A percentile compares a stretch with the other conserved stretches of the same genome.
phyloP scores from a whole-genome alignment of 1,284 basidiomycete species.

The Termitomyces sp. region DNA sequence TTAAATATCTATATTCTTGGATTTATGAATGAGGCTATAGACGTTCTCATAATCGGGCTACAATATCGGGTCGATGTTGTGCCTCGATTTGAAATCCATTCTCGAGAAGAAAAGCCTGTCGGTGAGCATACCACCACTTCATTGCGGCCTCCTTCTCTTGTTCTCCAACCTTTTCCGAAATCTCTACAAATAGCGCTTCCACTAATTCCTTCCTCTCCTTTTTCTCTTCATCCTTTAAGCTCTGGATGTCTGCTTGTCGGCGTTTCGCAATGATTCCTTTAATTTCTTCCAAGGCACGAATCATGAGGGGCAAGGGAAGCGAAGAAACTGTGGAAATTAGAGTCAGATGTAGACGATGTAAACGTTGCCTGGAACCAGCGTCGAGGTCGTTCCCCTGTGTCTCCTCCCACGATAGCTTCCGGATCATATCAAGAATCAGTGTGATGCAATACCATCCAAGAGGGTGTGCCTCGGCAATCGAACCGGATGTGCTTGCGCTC shows the following conservation, averaged over 20 bases:
- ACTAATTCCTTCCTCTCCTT: conserved; percentile 41
- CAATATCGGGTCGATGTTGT: background rate
- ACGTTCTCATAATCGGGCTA: conserved; percentile 23
- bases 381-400: conserved; percentile 12
- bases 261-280: conserved; percentile 30
- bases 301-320: conserved; percentile 50
- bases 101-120: conserved; percentile 6
- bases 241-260: conserved; percentile 15
- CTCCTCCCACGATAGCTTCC: conserved; percentile 20
- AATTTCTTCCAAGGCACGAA: conserved; percentile 46
- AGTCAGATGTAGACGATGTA: conserved; percentile 51
- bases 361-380: conserved; percentile 27
- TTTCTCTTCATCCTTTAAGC: conserved; percentile 13
- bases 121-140: conserved; percentile 58
- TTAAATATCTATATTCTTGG: background rate
- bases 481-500: conserved; percentile 41
- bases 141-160: conserved; percentile 59
- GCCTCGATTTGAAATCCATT: background rate
- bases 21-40: too few species aligned
- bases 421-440: conserved; percentile 43
- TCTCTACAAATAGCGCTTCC: conserved; percentile 52
- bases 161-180: conserved; percentile 60
- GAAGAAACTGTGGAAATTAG: conserved; percentile 57
- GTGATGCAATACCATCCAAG: conserved; percentile 63
- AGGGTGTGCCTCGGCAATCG: conserved; percentile 24